Evolutionary conservation across 495 filamentous ascomycete species (phyloP).

Genomic region (Neurospora sp.): DNA sequence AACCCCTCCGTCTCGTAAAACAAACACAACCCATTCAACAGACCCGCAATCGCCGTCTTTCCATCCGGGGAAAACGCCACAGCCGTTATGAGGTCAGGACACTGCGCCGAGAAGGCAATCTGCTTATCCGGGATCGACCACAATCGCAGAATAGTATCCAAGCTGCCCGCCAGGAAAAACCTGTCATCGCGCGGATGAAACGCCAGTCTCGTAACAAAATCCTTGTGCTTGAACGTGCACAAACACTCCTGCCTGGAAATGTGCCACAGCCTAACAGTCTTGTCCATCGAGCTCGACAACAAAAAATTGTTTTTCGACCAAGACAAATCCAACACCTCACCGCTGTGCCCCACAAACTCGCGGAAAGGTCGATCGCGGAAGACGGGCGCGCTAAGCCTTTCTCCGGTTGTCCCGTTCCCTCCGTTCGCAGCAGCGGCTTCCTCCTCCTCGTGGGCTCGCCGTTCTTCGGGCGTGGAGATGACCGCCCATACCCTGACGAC

Average conservation of each 20-base stretch:
- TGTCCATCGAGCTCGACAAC: constrained; percentile 96
- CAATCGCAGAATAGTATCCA: constrained; percentile 83
- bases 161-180: constrained; percentile 89
- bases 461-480: constrained; percentile 70
- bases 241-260: constrained; percentile 75
- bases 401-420: constrained; percentile 23
- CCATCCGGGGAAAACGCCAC: constrained; percentile 93
- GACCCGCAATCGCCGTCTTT: constrained; percentile 79
- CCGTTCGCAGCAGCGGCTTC: constrained; percentile 42
- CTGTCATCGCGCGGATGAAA: constrained; percentile 95
- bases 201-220: constrained; percentile 89
- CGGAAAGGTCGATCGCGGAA: constrained; percentile 68
- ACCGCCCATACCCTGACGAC: constrained; percentile 88
- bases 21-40: constrained; percentile 73
- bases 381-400: constrained; percentile 80
- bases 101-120: constrained; percentile 74
- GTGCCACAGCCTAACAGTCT: constrained; percentile 95
- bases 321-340: constrained; percentile 81
- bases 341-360: constrained; percentile 77
- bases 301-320: constrained; percentile 99
- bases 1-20: constrained; percentile 95
- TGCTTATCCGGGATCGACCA: constrained; percentile 98
- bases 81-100: constrained; percentile 85
- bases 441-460: constrained; percentile 58
- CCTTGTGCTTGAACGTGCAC: constrained; percentile 91